These are phyloP conservation scores for Lentinula sp. DNA, from an alignment of 768 basidiomycete species.

Conservation along the genomic window DNA sequence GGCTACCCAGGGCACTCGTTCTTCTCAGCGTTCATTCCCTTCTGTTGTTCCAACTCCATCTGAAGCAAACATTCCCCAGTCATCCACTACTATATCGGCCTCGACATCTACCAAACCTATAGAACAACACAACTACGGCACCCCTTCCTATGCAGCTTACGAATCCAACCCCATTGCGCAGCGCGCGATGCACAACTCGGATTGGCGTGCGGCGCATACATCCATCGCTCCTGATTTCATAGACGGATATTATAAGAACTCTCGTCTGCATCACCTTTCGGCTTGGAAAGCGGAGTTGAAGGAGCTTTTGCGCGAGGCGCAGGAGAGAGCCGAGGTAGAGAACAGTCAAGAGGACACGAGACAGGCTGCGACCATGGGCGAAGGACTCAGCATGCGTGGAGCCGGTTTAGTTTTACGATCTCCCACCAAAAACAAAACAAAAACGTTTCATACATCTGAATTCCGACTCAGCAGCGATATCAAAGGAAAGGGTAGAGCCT, in stretches of 20 bases:
- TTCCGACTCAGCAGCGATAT: constrained; percentile 26
- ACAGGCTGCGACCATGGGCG: not conserved
- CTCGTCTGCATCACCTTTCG: constrained; percentile 87
- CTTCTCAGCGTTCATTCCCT: constrained; percentile 29
- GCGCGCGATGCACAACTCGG: constrained; percentile 75
- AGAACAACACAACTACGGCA: constrained; percentile 38
- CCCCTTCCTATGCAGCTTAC: constrained; percentile 63
- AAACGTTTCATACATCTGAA: constrained; percentile 25
- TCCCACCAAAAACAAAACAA: constrained; percentile 24
- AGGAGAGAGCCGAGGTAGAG: constrained; percentile 68
- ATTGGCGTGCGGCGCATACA: constrained; percentile 86
- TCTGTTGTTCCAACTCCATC: not conserved
- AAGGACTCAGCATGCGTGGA: constrained; percentile 45
- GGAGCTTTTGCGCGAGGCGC: constrained; percentile 72
- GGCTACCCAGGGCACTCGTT: constrained; percentile 38
- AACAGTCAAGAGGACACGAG: constrained; percentile 10
- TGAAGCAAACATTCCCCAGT: not conserved
- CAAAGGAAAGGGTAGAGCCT: constrained; percentile 47
- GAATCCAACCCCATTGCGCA: constrained; percentile 67
- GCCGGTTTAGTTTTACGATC: constrained; percentile 43
- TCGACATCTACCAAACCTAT: constrained; percentile 24
- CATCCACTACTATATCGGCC: not conserved
- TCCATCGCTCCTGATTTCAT: constrained; percentile 84
- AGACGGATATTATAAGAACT: constrained; percentile 77
- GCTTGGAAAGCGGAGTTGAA: constrained; percentile 91